These are phyloP conservation scores for Aspergillus clavatus DNA, from an alignment of 2,329 filamentous ascomycete species.

Conservation along the genomic window DNA sequence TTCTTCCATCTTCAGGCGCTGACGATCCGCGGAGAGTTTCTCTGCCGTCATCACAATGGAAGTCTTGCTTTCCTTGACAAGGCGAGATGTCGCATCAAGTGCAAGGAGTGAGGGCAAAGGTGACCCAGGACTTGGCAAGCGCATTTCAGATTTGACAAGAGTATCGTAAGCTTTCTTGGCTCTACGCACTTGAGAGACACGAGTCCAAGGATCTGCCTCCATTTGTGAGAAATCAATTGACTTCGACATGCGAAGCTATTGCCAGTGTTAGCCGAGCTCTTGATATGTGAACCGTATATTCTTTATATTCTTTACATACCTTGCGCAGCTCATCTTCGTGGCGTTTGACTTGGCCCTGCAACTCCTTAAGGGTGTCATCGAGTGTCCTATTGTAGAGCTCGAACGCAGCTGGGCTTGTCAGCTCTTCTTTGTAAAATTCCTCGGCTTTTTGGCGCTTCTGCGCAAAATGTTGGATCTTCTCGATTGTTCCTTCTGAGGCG, in stretches of 20 bases:
- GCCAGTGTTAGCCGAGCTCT: conserved; percentile 11
- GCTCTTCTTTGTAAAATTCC: conserved; percentile 27
- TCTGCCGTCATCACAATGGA: conserved; percentile 48
- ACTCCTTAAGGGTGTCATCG: conserved; percentile 62
- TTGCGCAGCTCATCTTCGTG: conserved; percentile 46
- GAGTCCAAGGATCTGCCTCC: conserved; percentile 25
- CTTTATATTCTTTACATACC: conserved; percentile 38
- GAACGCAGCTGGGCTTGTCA: conserved; percentile 24
- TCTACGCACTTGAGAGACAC: conserved; percentile 45
- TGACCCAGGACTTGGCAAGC: conserved; percentile 63
- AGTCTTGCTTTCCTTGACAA: conserved; percentile 59
- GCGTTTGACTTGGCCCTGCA: conserved; percentile 51
- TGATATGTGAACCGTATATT: too few relatives aligned
- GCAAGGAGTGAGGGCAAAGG: conserved; percentile 68
- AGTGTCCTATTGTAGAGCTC: conserved; percentile 42
- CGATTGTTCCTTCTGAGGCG: conserved; percentile 27
- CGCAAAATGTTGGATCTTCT: conserved; percentile 33
- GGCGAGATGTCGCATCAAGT: conserved; percentile 61
- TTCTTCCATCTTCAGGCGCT: conserved; percentile 43
- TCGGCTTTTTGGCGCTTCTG: conserved; percentile 33
- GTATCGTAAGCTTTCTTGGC: conserved; percentile 63
- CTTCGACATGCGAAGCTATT: conserved; percentile 31
- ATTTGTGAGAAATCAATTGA: conserved; percentile 28
- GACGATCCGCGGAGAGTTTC: conserved; percentile 36
- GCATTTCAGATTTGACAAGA: conserved; percentile 57